Conservation (phyloP, 2,329 filamentous ascomycete species). For the Metarhizium sp. region DNA sequence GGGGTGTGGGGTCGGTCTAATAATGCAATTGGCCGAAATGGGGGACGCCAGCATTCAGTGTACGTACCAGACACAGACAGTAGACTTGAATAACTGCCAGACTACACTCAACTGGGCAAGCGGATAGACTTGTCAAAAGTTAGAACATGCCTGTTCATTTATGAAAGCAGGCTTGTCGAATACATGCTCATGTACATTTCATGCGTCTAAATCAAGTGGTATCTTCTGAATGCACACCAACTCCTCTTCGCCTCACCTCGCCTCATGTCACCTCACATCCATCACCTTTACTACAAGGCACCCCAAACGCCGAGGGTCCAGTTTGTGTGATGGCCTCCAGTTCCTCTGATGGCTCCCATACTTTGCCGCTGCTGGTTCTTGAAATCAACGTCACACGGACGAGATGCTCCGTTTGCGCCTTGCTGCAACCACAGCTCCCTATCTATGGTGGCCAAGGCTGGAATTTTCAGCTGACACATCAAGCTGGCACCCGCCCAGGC, state of each 20-base stretch:
- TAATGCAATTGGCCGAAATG: slow-evolving; percentile 7
- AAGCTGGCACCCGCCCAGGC: slow-evolving; percentile 69
- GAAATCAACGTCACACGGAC: slow-evolving; percentile 48
- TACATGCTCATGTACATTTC: not conserved
- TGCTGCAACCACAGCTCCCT: slow-evolving; percentile 62
- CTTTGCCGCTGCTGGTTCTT: slow-evolving; percentile 54
- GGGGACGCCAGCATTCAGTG: no score
- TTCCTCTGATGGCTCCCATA: slow-evolving; percentile 38
- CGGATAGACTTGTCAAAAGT: not conserved
- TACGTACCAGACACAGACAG: no score
- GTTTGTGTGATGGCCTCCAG: slow-evolving; percentile 31
- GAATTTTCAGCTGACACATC: slow-evolving; percentile 57
- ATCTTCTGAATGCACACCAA: not conserved
- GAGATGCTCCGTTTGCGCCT: slow-evolving; percentile 52
- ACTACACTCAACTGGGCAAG: not conserved
- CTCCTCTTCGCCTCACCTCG: not conserved
- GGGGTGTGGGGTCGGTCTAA: no score
- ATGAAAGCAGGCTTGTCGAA: not conserved
- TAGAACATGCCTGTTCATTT: not conserved
- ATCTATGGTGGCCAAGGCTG: slow-evolving; percentile 61
- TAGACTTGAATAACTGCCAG: no score
- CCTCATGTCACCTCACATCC: not conserved
- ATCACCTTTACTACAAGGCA: slow-evolving; percentile 26
- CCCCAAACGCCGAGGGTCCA: slow-evolving; percentile 60
- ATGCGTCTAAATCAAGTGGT: not conserved